Conservation (phyloP, 345 rosid genomes). For the Linum lewisii region DNA sequence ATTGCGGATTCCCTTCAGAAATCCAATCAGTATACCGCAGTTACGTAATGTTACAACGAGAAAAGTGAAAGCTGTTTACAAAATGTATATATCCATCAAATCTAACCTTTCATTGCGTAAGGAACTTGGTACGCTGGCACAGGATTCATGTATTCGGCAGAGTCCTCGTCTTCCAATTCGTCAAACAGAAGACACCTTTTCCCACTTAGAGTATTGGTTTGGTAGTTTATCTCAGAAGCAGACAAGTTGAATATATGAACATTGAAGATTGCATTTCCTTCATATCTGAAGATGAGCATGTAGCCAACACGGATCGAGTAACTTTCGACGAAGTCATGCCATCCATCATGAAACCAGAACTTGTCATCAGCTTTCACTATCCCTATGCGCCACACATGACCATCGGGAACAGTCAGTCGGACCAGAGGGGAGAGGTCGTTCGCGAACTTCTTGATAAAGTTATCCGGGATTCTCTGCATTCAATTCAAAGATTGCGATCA, state of each 20-base stretch:
- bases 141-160: conserved; percentile 20
- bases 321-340: conserved; percentile 79
- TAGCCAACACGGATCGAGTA: conserved; percentile 63
- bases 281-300: conserved; percentile 73
- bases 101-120: conserved; percentile 16
- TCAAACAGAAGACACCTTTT: conserved; percentile 53
- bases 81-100: conserved; percentile 15
- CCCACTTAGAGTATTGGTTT: conserved; percentile 32
- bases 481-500: too few relatives aligned
- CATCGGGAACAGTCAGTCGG: conserved; percentile 67
- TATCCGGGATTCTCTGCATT: conserved; percentile 84
- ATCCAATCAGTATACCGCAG: conserved; percentile 37
- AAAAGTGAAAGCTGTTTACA: conserved; percentile 20
- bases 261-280: conserved; percentile 65
- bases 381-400: conserved; percentile 68
- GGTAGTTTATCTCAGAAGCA: conserved; percentile 61
- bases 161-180: conserved; percentile 65
- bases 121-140: conserved; percentile 15
- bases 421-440: conserved; percentile 59
- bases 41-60: conserved; percentile 33
- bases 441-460: conserved; percentile 61
- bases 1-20: conserved; percentile 25
- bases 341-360: conserved; percentile 71
- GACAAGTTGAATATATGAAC: conserved; percentile 69
- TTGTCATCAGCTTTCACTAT: conserved; percentile 57